A percentile compares a stretch with the other conserved stretches of the same genome.
Conservation (phyloP, 164 flowering plant genomes). For the Platanus orientalis region DNA sequence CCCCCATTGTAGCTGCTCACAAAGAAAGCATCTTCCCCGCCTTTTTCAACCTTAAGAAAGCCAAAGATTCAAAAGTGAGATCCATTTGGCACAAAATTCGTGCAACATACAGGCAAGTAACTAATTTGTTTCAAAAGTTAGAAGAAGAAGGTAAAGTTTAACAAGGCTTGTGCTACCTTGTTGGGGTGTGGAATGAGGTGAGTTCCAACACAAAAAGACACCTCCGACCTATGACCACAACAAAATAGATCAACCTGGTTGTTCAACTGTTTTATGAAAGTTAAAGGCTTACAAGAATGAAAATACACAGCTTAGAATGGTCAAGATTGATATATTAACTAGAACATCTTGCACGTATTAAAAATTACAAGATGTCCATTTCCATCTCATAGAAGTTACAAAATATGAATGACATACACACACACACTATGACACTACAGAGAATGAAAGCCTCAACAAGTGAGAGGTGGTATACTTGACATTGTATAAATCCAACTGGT, state of each 20-base stretch:
- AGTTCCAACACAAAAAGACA: conserved; percentile 64
- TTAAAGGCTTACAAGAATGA: background rate
- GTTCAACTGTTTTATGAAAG: conserved; percentile 1
- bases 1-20: conserved; percentile 70
- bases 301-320: background rate
- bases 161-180: conserved; percentile 43
- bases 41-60: conserved; percentile 60
- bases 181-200: conserved; percentile 88
- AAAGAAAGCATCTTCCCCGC: conserved; percentile 94
- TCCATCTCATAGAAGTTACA: too few relatives aligned
- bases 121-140: background rate
- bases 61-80: conserved; percentile 7
- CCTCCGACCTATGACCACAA: conserved; percentile 39
- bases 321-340: background rate
- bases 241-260: conserved; percentile 13
- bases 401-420: too few relatives aligned
- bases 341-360: background rate
- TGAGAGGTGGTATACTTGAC: too few relatives aligned
- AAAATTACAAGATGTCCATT: background rate
- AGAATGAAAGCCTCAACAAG: too few relatives aligned
- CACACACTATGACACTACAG: too few relatives aligned
- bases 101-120: background rate
- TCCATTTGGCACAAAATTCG: background rate
- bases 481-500: too few relatives aligned
- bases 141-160: background rate